Evolutionary conservation across 2,329 filamentous ascomycete species (phyloP).

Genomic region (Erysiphe neolycopersici): DNA sequence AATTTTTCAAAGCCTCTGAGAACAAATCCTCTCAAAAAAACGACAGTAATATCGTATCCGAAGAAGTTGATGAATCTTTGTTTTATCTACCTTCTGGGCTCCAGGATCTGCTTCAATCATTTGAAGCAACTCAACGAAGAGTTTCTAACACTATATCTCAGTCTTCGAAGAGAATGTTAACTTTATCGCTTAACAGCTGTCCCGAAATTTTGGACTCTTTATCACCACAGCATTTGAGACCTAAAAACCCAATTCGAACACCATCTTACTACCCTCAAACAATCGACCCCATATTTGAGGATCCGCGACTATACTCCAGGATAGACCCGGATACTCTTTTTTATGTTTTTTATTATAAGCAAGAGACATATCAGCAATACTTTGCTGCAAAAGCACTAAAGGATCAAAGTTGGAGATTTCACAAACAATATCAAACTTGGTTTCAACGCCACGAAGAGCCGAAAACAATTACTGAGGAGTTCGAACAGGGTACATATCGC

Average conservation of each 20-base stretch:
- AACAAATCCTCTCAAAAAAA: conserved; percentile 27
- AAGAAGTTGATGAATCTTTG: conserved; percentile 46
- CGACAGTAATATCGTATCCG: conserved; percentile 16
- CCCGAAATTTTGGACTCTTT: conserved; percentile 57
- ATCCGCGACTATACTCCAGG: conserved; percentile 60
- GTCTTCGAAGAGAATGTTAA: conserved; percentile 46
- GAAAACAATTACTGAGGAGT: conserved; percentile 95
- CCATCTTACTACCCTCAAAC: conserved; percentile 76
- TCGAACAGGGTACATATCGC: conserved; percentile 92
- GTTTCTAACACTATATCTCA: conserved; percentile 24
- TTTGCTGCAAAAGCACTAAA: conserved; percentile 91
- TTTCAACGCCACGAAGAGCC: conserved; percentile 97
- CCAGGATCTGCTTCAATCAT: conserved; percentile 74
- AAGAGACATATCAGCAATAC: conserved; percentile 87
- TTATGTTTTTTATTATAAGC: conserved; percentile 97
- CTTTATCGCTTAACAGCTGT: conserved; percentile 42
- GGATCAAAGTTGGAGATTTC: conserved; percentile 94
- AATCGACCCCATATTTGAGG: conserved; percentile 73
- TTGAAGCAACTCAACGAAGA: conserved; percentile 55
- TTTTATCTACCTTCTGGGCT: conserved; percentile 78
- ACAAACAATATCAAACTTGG: conserved; percentile 99
- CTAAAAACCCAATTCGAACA: conserved; percentile 54
- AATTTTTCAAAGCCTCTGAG: conserved; percentile 12
- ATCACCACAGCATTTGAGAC: conserved; percentile 58
- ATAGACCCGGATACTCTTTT: conserved; percentile 94